Percentiles rank a stretch among this genome's conserved stretches.
phyloP scores from a whole-genome alignment of 139 green algal genomes.

The Chlamydomonas incerta region DNA sequence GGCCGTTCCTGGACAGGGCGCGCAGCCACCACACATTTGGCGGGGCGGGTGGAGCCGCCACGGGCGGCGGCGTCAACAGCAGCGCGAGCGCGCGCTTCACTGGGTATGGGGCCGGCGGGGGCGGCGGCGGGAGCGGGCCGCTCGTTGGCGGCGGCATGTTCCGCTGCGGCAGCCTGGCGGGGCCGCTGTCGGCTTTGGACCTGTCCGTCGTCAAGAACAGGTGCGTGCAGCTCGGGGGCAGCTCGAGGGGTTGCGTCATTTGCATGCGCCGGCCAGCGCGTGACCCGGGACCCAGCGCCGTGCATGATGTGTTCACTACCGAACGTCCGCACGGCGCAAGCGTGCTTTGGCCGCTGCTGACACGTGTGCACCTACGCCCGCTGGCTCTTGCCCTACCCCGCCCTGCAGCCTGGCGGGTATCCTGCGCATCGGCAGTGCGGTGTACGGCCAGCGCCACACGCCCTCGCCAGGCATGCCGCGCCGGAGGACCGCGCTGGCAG shows the following conservation, averaged over 20 bases:
- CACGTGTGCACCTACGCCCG: no score
- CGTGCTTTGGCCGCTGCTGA: no score
- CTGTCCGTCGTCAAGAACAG: constrained; percentile 12
- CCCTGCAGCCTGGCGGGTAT: not conserved
- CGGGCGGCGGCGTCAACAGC: not conserved
- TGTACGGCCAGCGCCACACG: not conserved
- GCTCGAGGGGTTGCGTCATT: no score
- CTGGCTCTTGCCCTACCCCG: no score
- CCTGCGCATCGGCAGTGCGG: constrained; percentile 17
- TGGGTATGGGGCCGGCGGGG: no score
- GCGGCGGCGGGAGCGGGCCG: no score
- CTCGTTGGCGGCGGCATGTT: not conserved
- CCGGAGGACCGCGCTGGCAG: no score
- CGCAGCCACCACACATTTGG: not conserved
- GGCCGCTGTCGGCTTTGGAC: not conserved
- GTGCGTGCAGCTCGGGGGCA: not conserved
- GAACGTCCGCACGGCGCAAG: no score
- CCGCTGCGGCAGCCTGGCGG: not conserved
- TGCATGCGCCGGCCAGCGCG: no score
- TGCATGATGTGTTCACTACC: no score
- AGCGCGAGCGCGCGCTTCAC: not conserved
- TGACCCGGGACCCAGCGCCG: no score
- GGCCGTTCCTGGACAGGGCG: not conserved
- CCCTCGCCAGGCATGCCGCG: not conserved
- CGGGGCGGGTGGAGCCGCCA: not conserved